phyloP scores from a whole-genome alignment of 2,329 filamentous ascomycete genomes.

The Metarhizium sp. region DNA sequence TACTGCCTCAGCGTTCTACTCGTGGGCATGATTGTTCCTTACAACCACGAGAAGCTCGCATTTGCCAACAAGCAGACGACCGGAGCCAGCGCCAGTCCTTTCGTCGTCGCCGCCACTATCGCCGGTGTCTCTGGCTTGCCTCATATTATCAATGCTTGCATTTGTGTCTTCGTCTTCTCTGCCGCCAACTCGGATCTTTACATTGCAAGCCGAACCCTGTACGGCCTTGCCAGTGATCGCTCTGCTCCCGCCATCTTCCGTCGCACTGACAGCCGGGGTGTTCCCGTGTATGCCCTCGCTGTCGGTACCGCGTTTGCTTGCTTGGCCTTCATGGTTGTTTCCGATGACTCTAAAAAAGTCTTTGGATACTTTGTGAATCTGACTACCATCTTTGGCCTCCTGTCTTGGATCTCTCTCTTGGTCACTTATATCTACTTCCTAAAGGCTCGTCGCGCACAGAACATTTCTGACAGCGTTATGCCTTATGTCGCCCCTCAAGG shows the following conservation, averaged over 20 bases:
- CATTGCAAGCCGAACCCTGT: constrained; percentile 63
- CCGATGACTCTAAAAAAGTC: constrained; percentile 43
- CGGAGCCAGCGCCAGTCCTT: constrained; percentile 49
- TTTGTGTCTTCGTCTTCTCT: constrained; percentile 67
- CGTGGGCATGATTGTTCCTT: constrained; percentile 68
- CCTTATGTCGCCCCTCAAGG: constrained; percentile 65
- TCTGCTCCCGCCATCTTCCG: constrained; percentile 65
- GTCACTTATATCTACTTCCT: constrained; percentile 60
- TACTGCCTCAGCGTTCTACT: constrained; percentile 67
- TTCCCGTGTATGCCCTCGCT: constrained; percentile 57
- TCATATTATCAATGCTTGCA: constrained; percentile 63
- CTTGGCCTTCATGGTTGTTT: constrained; percentile 60
- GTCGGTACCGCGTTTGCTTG: constrained; percentile 53
- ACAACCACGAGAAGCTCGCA: constrained; percentile 50
- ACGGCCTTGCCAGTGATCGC: constrained; percentile 62
- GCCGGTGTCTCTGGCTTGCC: constrained; percentile 55
- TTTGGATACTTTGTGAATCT: constrained; percentile 61
- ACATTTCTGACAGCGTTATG: constrained; percentile 42
- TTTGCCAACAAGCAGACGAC: constrained; percentile 40
- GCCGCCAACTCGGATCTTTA: constrained; percentile 72
- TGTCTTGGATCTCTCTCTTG: constrained; percentile 60
- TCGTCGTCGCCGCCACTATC: constrained; percentile 62
- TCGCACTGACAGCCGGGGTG: constrained; percentile 60
- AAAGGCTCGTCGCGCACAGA: constrained; percentile 51
- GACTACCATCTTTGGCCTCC: constrained; percentile 55